Percentiles rank a stretch among this genome's conserved stretches.
phyloP scores from a whole-genome alignment of 2,329 filamentous ascomycete species.

The Cercospora beticola region DNA sequence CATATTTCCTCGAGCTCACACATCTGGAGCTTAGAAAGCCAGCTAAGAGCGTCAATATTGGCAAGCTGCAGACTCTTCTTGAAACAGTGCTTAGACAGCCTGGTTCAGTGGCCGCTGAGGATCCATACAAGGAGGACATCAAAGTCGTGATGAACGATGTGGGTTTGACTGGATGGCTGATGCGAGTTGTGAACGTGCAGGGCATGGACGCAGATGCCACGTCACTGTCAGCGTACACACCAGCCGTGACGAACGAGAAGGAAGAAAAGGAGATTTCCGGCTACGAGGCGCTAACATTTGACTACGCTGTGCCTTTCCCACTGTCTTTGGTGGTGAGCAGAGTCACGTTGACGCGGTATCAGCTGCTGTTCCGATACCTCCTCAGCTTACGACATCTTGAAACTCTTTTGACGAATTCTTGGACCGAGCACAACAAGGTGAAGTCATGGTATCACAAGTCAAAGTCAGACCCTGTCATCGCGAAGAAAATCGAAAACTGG shows the following conservation, averaged over 20 bases:
- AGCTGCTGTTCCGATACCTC: slow-evolving; percentile 91
- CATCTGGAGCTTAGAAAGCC: slow-evolving; percentile 81
- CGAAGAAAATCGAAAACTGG: slow-evolving; percentile 74
- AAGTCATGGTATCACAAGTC: slow-evolving; percentile 73
- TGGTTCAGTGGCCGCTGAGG: slow-evolving; percentile 86
- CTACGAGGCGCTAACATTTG: slow-evolving; percentile 88
- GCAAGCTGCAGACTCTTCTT: slow-evolving; percentile 91
- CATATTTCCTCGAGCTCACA: slow-evolving; percentile 92
- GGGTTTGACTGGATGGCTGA: slow-evolving; percentile 86
- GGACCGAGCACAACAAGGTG: slow-evolving; percentile 84
- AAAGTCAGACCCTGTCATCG: slow-evolving; percentile 55
- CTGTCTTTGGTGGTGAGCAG: slow-evolving; percentile 92
- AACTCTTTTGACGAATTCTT: slow-evolving; percentile 78
- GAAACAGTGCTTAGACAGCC: slow-evolving; percentile 95
- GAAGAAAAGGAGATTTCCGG: slow-evolving; percentile 84
- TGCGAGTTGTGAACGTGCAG: slow-evolving; percentile 94
- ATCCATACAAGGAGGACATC: slow-evolving; percentile 97
- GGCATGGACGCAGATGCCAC: slow-evolving; percentile 71
- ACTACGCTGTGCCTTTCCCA: slow-evolving; percentile 92
- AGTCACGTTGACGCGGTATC: slow-evolving; percentile 95
- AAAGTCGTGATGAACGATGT: slow-evolving; percentile 97
- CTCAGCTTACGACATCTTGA: slow-evolving; percentile 88
- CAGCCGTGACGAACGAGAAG: slow-evolving; percentile 60
- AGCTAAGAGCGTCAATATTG: slow-evolving; percentile 82
- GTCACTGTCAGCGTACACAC: slow-evolving; percentile 62